Base-by-base conservation (phyloP, 2,329 filamentous ascomycete genomes). In the Xylariaceae sp. region DNA sequence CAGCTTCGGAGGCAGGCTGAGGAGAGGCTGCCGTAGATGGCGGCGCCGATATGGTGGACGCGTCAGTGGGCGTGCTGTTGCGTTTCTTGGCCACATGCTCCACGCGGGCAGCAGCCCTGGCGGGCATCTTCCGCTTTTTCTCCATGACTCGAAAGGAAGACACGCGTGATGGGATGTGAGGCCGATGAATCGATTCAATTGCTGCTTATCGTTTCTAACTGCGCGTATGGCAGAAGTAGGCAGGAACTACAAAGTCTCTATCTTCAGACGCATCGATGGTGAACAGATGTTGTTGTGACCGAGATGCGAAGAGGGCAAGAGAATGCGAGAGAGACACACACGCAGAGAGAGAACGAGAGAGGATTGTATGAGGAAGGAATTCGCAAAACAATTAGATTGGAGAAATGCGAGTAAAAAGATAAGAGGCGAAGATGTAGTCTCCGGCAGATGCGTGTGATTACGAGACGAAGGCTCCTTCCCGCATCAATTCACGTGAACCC, bases 91-190 rank as follows among this genome's bases (percentile, higher is more conserved):
- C 77, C 56, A 77, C 78, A 59, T 82, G 79, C 65, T 88, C 85
- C 59, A 78, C 77, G 65, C 85, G 80, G 65, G 85, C 82, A 50
- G 83, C 81, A 56, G 83, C 82, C 70, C 85, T 80, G 48, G 85
- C 79, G 18, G 85, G 84, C 62, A 87, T 74, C 75, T 86, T 88
- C 70, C 85, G 80, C 76, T 87, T 87, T 71, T 77, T 81, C 75
- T 88, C 85, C 84, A 87, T 87, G n/a, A 23, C 2, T 30, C 34
- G 49, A 10, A 2, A 30, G 23, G 15, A 56, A 61, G 37, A 10
- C 37, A 8, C 13, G 23, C 37, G 42, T 45, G 13, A n/a, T 45
- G 9, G 4, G 5, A 6, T 2, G n/a, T 45, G 42, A 45, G 10
- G 11, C n/a, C 42, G 11, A n/a, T 2, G 13, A 42, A 10, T 10